Base-by-base conservation (phyloP, 768 basidiomycete genomes). In the Lactarius psammicola region DNA sequence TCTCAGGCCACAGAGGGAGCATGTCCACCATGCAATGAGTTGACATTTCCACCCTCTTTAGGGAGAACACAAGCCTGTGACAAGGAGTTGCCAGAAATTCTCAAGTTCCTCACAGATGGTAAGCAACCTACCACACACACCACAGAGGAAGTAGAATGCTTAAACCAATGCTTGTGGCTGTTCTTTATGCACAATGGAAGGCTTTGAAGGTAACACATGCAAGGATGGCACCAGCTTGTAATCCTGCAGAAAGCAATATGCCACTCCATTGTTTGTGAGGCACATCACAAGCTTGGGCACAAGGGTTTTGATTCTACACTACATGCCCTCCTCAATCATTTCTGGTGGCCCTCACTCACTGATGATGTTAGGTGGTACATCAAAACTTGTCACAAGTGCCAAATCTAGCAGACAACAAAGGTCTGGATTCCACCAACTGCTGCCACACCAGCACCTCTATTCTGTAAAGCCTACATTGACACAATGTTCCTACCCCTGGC, bases 351-450 rank as follows among this genome's bases (percentile, higher is more conserved):
- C 0, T 60, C 59, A 2, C 51, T 75, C 28, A 57, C 62, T 1
- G 61, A 62, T 0, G 67, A 74, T 58, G 59, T 71, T 13, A 36
- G n/a, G 7, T 71, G 72, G 69, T 72, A 65, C 51, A 56, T 75
- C 1, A 31, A 64, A 8, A 71, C 77, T 0, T 81, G 81, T 59
- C 77, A 80, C 56, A 59, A 71, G 9, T 82, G 81, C 60, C 81
- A 82, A 55, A 56, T 71, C 0, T 65, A 72, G 1, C 70, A 72
- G 0, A 62, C 68, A 0, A 15, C 60, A 0, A 73, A 74, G 13
- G 54, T 80, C 0, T 26, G 61, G 1, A 69, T 73, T 13, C 74
- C 72, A 0, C 69, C 72, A 1, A 70, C 63, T 0, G 59, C 74
- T 4, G 49, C 72, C 2, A 38, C 33, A 1, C 72, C 74, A 4